Evolutionary conservation across 768 basidiomycete species (phyloP).

Genomic region (Boletus pseudopeckii): DNA sequence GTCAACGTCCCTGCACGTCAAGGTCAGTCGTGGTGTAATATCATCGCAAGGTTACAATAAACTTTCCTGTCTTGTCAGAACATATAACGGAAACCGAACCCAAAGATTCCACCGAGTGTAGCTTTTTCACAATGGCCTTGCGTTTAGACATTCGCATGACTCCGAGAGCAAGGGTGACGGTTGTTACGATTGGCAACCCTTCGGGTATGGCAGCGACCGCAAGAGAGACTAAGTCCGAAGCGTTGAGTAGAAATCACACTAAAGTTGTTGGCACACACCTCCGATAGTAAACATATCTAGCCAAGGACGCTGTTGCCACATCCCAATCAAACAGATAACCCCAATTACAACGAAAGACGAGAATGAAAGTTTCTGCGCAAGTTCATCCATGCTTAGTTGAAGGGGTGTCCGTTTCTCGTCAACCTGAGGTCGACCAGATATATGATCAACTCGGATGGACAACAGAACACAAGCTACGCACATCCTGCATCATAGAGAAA

Average conservation of each 20-base stretch:
- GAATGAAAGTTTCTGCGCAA: constrained; percentile 87
- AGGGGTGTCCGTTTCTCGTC: constrained; percentile 92
- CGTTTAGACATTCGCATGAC: constrained; percentile 92
- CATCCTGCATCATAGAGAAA: constrained; percentile 98
- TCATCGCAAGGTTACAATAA: background rate
- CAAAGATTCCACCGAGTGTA: constrained; percentile 91
- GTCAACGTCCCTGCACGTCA: constrained; percentile 71
- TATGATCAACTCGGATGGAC: background rate
- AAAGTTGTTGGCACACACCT: constrained; percentile 48
- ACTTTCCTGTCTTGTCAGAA: constrained; percentile 89
- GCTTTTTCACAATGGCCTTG: constrained; percentile 95
- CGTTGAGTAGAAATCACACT: constrained; percentile 1
- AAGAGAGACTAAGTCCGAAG: constrained; percentile 67
- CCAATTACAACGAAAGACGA: constrained; percentile 95
- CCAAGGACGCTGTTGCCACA: constrained; percentile 83
- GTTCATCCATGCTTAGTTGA: constrained; percentile 93
- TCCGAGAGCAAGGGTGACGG: constrained; percentile 92
- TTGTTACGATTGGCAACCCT: constrained; percentile 94
- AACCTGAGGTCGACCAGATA: constrained; percentile 33
- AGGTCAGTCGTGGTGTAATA: background rate
- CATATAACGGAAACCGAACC: constrained; percentile 97
- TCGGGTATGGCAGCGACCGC: constrained; percentile 99
- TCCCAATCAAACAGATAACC: constrained; percentile 86
- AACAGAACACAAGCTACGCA: constrained; percentile 31
- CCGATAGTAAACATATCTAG: constrained; percentile 99